Evolutionary conservation across 2,329 filamentous ascomycete genomes (phyloP).

Genomic region (Trichothecium sympodiale): DNA sequence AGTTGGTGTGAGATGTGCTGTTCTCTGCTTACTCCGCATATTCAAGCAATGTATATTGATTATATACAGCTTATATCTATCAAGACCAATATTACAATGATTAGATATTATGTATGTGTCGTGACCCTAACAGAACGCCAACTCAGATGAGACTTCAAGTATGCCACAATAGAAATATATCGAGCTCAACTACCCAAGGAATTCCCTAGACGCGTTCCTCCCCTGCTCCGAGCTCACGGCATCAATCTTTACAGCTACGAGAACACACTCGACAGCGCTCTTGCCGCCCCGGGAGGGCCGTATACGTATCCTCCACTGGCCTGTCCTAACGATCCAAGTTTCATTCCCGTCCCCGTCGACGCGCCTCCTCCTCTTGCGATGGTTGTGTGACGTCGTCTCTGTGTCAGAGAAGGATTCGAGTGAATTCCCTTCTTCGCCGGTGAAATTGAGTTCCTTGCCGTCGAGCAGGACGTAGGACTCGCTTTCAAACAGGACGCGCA

Average conservation of each 20-base stretch:
- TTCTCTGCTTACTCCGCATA: too few relatives aligned
- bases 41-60: too few relatives aligned
- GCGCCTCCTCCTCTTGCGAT: constrained; percentile 33
- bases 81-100: too few relatives aligned
- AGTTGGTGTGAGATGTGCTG: too few relatives aligned
- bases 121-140: too few relatives aligned
- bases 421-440: too few relatives aligned
- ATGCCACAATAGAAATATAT: too few relatives aligned
- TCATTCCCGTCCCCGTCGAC: constrained; percentile 21
- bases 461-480: constrained; percentile 51
- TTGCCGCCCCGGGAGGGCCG: constrained; percentile 39
- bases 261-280: constrained; percentile 54
- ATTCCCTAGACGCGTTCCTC: constrained; percentile 54
- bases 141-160: too few relatives aligned
- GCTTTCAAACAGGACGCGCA: constrained; percentile 51
- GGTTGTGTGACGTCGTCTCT: constrained; percentile 15
- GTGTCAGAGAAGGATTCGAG: constrained; percentile 12
- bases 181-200: constrained; percentile 32
- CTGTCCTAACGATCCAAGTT: constrained; percentile 54
- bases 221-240: constrained; percentile 54
- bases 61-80: too few relatives aligned
- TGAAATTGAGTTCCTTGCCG: constrained; percentile 26
- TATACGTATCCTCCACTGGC: constrained; percentile 63
- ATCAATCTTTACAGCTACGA: constrained; percentile 68
- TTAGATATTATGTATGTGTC: too few relatives aligned